phyloP scores from a whole-genome alignment of 2,329 filamentous ascomycete genomes.

The Pochonia chlamydosporia region DNA sequence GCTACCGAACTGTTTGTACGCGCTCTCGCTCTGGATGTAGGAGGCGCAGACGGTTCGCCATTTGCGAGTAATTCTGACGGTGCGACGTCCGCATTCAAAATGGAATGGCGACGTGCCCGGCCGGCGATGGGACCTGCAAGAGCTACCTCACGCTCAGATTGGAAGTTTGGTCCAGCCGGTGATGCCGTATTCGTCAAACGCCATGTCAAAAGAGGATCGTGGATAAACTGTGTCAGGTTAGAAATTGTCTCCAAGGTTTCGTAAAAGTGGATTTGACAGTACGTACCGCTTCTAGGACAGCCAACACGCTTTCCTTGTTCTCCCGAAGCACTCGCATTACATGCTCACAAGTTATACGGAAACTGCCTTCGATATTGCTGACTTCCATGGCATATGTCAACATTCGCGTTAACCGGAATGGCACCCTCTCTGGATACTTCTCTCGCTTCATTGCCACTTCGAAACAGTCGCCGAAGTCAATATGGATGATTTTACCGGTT shows the following conservation, averaged over 20 bases:
- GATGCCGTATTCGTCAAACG: conserved; percentile 65
- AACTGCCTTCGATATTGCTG: conserved; percentile 98
- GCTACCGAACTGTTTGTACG: conserved; percentile 54
- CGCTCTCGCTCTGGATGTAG: conserved; percentile 44
- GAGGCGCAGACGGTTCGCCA: conserved; percentile 38
- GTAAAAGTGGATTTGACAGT: background rate
- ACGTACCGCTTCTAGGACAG: conserved; percentile 92
- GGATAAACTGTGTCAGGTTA: conserved; percentile 70
- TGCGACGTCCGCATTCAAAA: conserved; percentile 58
- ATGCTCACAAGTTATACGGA: conserved; percentile 95
- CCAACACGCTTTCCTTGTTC: conserved; percentile 98
- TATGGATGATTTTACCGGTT: conserved; percentile 95
- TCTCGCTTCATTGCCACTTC: conserved; percentile 99
- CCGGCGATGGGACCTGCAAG: conserved; percentile 40
- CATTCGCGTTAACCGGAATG: conserved; percentile 97
- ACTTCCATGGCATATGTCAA: conserved; percentile 99
- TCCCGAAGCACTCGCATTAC: conserved; percentile 95
- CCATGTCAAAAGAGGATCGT: conserved; percentile 98
- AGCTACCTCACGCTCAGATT: conserved; percentile 51
- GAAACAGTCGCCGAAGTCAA: conserved; percentile 99
- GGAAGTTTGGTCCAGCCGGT: conserved; percentile 62
- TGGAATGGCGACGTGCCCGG: conserved; percentile 60
- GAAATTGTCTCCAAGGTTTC: background rate
- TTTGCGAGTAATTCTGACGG: conserved; percentile 52
- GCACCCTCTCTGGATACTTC: conserved; percentile 95